phyloP scores from a whole-genome alignment of 2,329 filamentous ascomycete genomes.

The Drechmeria coniospora region DNA sequence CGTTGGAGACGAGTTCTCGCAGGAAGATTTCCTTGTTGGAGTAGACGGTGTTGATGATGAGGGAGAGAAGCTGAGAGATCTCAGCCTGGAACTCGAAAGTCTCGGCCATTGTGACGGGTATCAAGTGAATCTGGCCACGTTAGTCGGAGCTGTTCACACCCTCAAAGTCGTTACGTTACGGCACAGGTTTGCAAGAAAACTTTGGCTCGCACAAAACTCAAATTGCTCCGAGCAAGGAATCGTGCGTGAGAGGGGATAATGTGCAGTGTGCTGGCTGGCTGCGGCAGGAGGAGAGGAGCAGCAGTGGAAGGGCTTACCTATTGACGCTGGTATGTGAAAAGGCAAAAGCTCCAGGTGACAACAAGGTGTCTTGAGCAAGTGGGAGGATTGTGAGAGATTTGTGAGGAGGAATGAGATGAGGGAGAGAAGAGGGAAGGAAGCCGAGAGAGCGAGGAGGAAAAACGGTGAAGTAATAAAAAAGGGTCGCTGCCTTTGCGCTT shows the following conservation, averaged over 20 bases:
- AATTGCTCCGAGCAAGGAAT: no score
- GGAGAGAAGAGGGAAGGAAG: slow-evolving; percentile 7
- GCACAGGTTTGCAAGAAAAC: no score
- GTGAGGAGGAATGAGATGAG: slow-evolving; percentile 5
- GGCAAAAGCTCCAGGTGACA: slow-evolving; percentile 3
- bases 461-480: slow-evolving; percentile 22
- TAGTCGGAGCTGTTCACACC: no score
- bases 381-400: slow-evolving; percentile 6
- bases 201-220: no score
- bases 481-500: slow-evolving; percentile 14
- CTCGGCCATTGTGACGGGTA: slow-evolving; percentile 65
- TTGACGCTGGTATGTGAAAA: no score
- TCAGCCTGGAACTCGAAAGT: slow-evolving; percentile 99
- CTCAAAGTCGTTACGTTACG: no score
- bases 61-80: slow-evolving; percentile 98
- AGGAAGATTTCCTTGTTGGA: slow-evolving; percentile 99
- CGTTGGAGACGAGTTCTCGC: slow-evolving; percentile 95
- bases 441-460: slow-evolving; percentile 11
- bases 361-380: slow-evolving; percentile 10
- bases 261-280: no score
- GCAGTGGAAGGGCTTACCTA: no score
- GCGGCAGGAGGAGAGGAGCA: no score
- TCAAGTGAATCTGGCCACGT: no score
- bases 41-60: slow-evolving; percentile 99
- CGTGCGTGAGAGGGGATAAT: no score